Evolutionary conservation across 441 rosid genomes (phyloP).

Genomic region (Cnidoscolus chayamansa): DNA sequence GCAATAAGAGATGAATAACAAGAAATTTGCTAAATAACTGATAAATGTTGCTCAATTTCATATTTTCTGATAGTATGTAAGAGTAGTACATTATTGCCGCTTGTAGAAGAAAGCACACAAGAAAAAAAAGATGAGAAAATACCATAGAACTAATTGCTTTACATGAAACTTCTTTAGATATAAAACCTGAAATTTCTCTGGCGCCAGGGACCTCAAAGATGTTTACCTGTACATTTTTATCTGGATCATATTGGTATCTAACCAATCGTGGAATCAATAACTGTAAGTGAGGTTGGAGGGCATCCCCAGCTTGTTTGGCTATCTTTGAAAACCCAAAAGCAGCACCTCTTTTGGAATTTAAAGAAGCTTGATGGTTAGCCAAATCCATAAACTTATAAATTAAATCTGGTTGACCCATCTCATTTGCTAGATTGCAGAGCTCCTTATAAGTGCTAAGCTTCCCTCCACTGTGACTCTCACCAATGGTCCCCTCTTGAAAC

Average conservation of each 20-base stretch:
- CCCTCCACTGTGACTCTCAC: conserved; percentile 84
- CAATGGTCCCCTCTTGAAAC: conserved; percentile 90
- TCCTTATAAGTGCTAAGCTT: conserved; percentile 96
- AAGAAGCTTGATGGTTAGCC: conserved; percentile 92
- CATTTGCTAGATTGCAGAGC: conserved; percentile 94
- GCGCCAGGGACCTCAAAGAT: conserved; percentile 9
- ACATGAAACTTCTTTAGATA: neutral
- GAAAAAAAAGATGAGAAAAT: neutral
- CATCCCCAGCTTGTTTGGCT: conserved; percentile 99
- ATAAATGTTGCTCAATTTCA: neutral
- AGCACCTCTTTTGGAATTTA: conserved; percentile 94
- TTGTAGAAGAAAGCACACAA: neutral
- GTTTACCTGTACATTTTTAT: conserved; percentile 93
- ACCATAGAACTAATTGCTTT: neutral
- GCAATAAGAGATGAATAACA: conserved; percentile 15
- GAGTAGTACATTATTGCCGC: neutral
- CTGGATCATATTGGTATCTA: conserved; percentile 97
- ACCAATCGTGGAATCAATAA: conserved; percentile 86
- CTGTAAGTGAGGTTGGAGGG: conserved; percentile 81
- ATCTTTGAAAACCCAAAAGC: conserved; percentile 98
- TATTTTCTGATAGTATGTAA: neutral
- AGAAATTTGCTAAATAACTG: neutral
- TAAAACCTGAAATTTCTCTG: neutral
- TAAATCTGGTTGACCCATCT: conserved; percentile 99
- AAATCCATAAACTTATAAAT: conserved; percentile 97